phyloP scores from a whole-genome alignment of 805 yeast genomes.

The Candida ascalaphidarum region DNA sequence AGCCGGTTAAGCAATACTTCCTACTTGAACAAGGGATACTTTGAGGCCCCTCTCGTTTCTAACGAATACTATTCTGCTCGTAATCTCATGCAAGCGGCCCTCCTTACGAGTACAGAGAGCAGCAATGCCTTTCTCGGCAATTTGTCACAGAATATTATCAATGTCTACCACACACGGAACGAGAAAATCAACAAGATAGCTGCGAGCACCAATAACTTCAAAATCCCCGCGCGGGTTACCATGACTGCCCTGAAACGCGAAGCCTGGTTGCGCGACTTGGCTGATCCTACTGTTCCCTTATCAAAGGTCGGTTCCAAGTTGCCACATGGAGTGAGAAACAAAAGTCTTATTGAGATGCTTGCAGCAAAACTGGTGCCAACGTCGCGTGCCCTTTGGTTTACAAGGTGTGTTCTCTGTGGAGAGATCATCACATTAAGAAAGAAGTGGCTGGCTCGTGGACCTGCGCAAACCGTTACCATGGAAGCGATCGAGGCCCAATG shows the following conservation, averaged over 20 bases:
- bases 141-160: constrained; percentile 28
- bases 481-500: constrained; percentile 47
- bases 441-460: constrained; percentile 17
- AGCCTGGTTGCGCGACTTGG: constrained; percentile 76
- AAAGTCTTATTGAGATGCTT: constrained; percentile 65
- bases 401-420: constrained; percentile 77
- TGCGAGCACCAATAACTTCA: constrained; percentile 36
- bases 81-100: constrained; percentile 42
- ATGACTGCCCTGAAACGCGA: constrained; percentile 81
- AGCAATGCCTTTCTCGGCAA: constrained; percentile 28
- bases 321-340: constrained; percentile 85
- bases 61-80: constrained; percentile 69
- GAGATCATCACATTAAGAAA: constrained; percentile 22
- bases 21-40: constrained; percentile 61
- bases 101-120: constrained; percentile 25
- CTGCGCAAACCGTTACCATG: constrained; percentile 5
- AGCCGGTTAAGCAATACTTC: constrained; percentile 38
- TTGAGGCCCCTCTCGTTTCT: constrained; percentile 51
- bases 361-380: constrained; percentile 61
- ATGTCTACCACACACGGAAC: constrained; percentile 28
- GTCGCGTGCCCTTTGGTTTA: constrained; percentile 83
- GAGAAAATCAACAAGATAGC: constrained; percentile 31
- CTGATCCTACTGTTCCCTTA: constrained; percentile 58
- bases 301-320: constrained; percentile 64
- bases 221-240: constrained; percentile 85